Percentiles rank a stretch among this genome's conserved stretches.
These are phyloP conservation scores for Trametopsis cervina DNA, from an alignment of 768 basidiomycete species.

Conservation along the genomic window DNA sequence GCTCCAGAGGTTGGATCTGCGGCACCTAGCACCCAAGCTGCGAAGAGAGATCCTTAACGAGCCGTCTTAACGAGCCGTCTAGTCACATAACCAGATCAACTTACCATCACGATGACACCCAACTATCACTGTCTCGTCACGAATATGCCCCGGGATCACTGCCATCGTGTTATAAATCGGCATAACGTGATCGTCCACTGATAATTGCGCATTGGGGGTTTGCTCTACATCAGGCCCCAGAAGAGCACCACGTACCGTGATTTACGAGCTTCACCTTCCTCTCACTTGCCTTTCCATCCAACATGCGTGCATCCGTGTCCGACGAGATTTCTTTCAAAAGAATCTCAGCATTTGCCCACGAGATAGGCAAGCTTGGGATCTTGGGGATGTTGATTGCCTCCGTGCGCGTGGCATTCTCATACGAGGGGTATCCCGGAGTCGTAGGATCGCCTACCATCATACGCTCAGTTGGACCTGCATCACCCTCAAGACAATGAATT, in stretches of 20 bases:
- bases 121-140: conserved; percentile 79
- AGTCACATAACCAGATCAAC: too few species aligned
- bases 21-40: conserved; percentile 74
- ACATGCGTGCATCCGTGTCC: conserved; percentile 25
- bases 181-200: conserved; percentile 71
- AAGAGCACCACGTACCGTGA: conserved; percentile 38
- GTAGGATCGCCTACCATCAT: conserved; percentile 69
- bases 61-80: too few species aligned
- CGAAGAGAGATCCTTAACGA: not conserved
- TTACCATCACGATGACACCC: conserved; percentile 87
- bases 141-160: conserved; percentile 75
- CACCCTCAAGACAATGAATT: too few species aligned
- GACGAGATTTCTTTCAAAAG: conserved; percentile 42
- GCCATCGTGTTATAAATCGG: conserved; percentile 90
- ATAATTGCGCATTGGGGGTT: too few species aligned
- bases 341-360: conserved; percentile 72
- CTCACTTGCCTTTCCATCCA: conserved; percentile 45
- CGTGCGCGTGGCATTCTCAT: conserved; percentile 66
- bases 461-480: too few species aligned
- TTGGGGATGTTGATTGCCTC: conserved; percentile 56
- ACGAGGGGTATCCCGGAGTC: conserved; percentile 86
- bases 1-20: conserved; percentile 78
- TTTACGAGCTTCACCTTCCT: conserved; percentile 46
- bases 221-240: too few species aligned
- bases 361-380: conserved; percentile 85